phyloP scores from a whole-genome alignment of 1,284 basidiomycete genomes.

The Marasmius sp. region DNA sequence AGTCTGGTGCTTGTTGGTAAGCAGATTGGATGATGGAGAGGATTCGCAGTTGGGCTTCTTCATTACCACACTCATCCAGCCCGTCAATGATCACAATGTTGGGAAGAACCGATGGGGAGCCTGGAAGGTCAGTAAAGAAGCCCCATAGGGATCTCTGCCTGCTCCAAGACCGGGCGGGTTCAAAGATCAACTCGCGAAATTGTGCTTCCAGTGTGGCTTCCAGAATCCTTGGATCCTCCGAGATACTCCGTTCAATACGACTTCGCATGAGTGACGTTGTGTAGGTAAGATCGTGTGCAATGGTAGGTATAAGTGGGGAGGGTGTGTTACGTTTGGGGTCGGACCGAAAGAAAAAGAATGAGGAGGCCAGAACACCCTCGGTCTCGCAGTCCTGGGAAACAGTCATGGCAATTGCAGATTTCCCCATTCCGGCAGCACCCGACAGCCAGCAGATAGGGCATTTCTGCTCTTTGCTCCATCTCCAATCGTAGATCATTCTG shows the following conservation, averaged over 20 bases:
- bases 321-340: not conserved
- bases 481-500: slow-evolving; percentile 13
- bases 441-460: slow-evolving; percentile 14
- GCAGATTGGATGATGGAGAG: not conserved
- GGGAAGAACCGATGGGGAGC: not conserved
- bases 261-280: not conserved
- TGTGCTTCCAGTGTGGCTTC: not conserved
- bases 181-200: not conserved
- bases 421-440: slow-evolving; percentile 17
- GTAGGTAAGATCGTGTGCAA: not conserved
- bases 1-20: not conserved
- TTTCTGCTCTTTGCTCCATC: not conserved
- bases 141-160: too few relatives aligned
- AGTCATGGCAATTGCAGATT: slow-evolving; percentile 19
- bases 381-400: slow-evolving; percentile 9
- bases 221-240: not conserved
- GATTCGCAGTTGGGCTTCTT: not conserved
- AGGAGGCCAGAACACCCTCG: slow-evolving; percentile 8
- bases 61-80: slow-evolving; percentile 17
- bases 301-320: not conserved
- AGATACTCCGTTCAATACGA: not conserved
- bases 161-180: not conserved
- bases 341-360: slow-evolving; percentile 14
- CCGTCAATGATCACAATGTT: slow-evolving; percentile 16
- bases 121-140: not conserved